A percentile compares a stretch with the other conserved stretches of the same genome.
phyloP scores from a whole-genome alignment of 2,329 filamentous ascomycete genomes.

The Arachnopeziza araneosa region DNA sequence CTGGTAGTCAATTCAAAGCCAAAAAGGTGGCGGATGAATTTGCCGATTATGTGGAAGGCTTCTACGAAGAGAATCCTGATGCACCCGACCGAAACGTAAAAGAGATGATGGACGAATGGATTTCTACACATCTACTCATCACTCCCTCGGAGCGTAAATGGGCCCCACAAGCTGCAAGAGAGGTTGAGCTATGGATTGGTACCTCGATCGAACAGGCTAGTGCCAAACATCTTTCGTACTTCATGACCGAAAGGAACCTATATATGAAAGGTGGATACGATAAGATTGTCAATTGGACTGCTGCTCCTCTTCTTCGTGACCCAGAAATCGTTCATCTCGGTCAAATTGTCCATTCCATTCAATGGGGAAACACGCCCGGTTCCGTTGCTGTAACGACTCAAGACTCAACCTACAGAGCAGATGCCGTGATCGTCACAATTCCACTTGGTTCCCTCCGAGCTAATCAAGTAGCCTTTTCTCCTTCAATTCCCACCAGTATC shows the following conservation, averaged over 20 bases:
- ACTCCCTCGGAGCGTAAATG: constrained; percentile 37
- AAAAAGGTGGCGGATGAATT: constrained; percentile 42
- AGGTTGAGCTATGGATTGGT: constrained; percentile 40
- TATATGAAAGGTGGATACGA: constrained; percentile 43
- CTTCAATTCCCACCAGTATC: constrained; percentile 33
- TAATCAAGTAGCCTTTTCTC: constrained; percentile 36
- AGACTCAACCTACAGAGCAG: constrained; percentile 28
- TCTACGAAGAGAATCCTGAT: constrained; percentile 35
- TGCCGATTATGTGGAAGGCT: constrained; percentile 37
- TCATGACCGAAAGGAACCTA: constrained; percentile 38
- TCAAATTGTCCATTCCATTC: constrained; percentile 34
- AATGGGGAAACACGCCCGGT: constrained; percentile 32
- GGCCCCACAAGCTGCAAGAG: constrained; percentile 39
- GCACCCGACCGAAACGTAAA: constrained; percentile 36
- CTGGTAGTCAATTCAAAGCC: constrained; percentile 40
- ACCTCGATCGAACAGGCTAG: constrained; percentile 37
- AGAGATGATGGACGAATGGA: constrained; percentile 37
- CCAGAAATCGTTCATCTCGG: constrained; percentile 34
- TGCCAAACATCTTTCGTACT: constrained; percentile 38
- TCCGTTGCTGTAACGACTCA: constrained; percentile 26
- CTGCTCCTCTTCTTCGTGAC: constrained; percentile 32
- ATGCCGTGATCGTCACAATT: constrained; percentile 36
- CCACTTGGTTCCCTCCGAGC: constrained; percentile 36
- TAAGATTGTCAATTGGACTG: constrained; percentile 37
- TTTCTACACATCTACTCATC: constrained; percentile 36